Evolutionary conservation across 2,329 filamentous ascomycete species (phyloP).

Genomic region (Cordyceps cicadae): DNA sequence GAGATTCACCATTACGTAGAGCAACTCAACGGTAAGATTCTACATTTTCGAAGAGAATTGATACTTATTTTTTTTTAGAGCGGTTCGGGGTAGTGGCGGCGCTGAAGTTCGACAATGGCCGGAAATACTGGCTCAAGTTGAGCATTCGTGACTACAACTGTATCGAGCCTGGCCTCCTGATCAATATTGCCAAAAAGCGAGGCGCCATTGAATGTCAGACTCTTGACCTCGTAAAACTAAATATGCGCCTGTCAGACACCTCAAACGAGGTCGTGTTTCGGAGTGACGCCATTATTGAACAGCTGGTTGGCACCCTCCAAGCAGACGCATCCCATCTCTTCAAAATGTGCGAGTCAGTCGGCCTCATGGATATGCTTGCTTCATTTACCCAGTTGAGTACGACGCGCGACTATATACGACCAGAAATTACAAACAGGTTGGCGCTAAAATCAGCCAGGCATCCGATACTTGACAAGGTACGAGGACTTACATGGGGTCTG

Average conservation of each 20-base stretch:
- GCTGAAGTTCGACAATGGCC: slow-evolving; percentile 66
- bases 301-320: slow-evolving; percentile 65
- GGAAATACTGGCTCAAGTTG: slow-evolving; percentile 73
- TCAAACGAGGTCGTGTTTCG: slow-evolving; percentile 76
- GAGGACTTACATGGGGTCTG: not conserved
- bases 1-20: slow-evolving; percentile 67
- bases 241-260: slow-evolving; percentile 66
- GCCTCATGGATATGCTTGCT: slow-evolving; percentile 76
- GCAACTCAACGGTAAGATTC: slow-evolving; percentile 52
- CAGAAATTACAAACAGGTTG: slow-evolving; percentile 59
- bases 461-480: slow-evolving; percentile 64
- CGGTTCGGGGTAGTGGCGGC: slow-evolving; percentile 52
- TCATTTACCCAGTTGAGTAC: slow-evolving; percentile 70
- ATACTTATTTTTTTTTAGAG: slow-evolving; percentile 27
- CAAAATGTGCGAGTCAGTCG: slow-evolving; percentile 76
- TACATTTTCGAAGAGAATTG: not conserved
- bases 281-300: slow-evolving; percentile 68
- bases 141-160: slow-evolving; percentile 53
- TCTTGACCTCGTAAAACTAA: slow-evolving; percentile 72
- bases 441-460: slow-evolving; percentile 70
- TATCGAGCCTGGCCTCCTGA: slow-evolving; percentile 52
- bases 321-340: slow-evolving; percentile 66
- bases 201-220: slow-evolving; percentile 83
- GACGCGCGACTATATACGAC: slow-evolving; percentile 50
- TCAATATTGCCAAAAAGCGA: slow-evolving; percentile 67